phyloP scores from a whole-genome alignment of 225 moss, liverwort and hornwort genomes.

The Antitrichia curtipendula region DNA sequence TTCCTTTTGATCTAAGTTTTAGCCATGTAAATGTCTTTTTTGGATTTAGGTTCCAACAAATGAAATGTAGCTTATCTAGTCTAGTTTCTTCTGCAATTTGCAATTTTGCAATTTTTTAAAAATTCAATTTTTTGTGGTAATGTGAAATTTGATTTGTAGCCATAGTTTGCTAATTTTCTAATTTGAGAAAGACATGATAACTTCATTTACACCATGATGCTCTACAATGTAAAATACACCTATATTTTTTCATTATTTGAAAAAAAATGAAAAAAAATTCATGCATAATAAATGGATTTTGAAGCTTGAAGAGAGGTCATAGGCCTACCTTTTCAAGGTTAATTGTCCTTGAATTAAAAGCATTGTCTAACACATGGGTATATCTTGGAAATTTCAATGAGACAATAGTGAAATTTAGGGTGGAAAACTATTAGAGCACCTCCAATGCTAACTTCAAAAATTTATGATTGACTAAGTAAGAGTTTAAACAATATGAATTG shows the following conservation, averaged over 20 bases:
- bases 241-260: too few relatives aligned
- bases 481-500: neutral
- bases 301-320: neutral
- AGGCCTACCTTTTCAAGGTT: neutral
- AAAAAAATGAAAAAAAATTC: rapidly evolving
- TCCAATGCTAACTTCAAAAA: neutral
- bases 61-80: neutral
- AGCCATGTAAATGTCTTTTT: too few relatives aligned
- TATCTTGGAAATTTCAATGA: neutral
- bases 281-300: neutral
- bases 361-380: neutral
- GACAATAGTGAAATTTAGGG: neutral
- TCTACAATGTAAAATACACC: neutral
- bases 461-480: too few relatives aligned
- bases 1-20: too few relatives aligned
- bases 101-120: neutral
- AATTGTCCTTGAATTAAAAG: rapidly evolving
- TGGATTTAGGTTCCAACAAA: too few relatives aligned
- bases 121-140: neutral
- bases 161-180: neutral
- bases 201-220: rapidly evolving
- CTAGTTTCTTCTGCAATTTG: neutral
- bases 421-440: neutral
- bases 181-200: neutral
- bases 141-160: neutral